Conservation (phyloP, 2,329 filamentous ascomycete genomes). For the Penicillium olsonii region DNA sequence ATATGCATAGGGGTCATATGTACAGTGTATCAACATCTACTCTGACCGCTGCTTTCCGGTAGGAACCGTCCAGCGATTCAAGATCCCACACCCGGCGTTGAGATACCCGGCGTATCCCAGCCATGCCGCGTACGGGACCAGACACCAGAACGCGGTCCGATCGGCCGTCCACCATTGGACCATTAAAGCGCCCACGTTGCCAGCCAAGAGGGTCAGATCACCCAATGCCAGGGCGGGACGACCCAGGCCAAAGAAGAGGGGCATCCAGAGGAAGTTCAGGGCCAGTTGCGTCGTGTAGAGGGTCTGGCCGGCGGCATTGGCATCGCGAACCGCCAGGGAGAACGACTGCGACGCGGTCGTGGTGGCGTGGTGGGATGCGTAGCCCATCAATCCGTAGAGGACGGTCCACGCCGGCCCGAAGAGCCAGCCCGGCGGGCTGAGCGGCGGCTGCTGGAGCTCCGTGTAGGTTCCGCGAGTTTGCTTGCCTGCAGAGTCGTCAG, state of each 20-base stretch:
- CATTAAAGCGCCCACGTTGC: slow-evolving; percentile 71
- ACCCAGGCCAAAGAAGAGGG: slow-evolving; percentile 81
- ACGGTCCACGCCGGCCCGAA: slow-evolving; percentile 62
- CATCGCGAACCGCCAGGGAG: slow-evolving; percentile 56
- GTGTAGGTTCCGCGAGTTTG: slow-evolving; percentile 40
- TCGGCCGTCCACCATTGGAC: slow-evolving; percentile 78
- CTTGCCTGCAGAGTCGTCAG: slow-evolving; percentile 23
- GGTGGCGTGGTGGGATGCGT: slow-evolving; percentile 78
- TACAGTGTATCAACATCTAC: slow-evolving; percentile 1
- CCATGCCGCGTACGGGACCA: slow-evolving; percentile 85
- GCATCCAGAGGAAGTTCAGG: slow-evolving; percentile 87
- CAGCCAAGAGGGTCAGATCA: slow-evolving; percentile 73
- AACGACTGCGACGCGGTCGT: slow-evolving; percentile 61
- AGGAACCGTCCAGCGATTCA: slow-evolving; percentile 64
- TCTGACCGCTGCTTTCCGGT: slow-evolving; percentile 44
- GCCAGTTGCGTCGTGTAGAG: slow-evolving; percentile 85
- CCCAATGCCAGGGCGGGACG: slow-evolving; percentile 72
- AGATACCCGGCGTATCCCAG: slow-evolving; percentile 85
- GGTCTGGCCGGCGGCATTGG: slow-evolving; percentile 69
- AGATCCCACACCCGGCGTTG: slow-evolving; percentile 65
- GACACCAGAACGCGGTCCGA: slow-evolving; percentile 67
- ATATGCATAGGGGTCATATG: too few species aligned
- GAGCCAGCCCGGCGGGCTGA: slow-evolving; percentile 57
- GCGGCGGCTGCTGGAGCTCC: slow-evolving; percentile 49
- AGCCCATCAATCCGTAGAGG: slow-evolving; percentile 76